Base-by-base conservation (phyloP, 345 rosid genomes). In the Arabis alpina region DNA sequence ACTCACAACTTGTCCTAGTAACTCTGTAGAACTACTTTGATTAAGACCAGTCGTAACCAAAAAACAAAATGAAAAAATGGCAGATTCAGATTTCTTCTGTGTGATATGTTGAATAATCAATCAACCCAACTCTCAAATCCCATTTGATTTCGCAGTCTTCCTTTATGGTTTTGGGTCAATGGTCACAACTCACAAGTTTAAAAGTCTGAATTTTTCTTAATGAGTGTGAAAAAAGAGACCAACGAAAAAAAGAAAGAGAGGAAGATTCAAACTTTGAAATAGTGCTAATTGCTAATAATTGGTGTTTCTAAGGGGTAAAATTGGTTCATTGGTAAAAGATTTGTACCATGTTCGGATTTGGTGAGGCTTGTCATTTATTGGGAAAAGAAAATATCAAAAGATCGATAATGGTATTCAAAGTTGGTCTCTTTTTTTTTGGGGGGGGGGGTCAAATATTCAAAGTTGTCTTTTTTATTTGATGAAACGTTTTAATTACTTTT, bases 11-110 rank as follows among this genome's bases (percentile, higher is more conserved):
- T 24, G 10, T 19, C 23, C 1, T 16, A 67, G 7, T 24, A 16
- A 61, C 25, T 61, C 53, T 27, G 14, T 19, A 8, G 45, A 73
- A 50, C 67, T 66, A 73, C 77, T 73, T 73, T 66, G 77, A 73
- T 58, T 4, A 42, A 50, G 77, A 73, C 72, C 11, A 0, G 30
- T 66, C 51, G 4, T 65, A 51, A 51, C 6, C 25, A n/a, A 52
- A 15, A n/a, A n/a, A n/a, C n/a, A n/a, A n/a, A n/a, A n/a, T n/a
- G n/a, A n/a, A n/a, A 13, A 8, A 15, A 14, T 25, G 55, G 28
- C 61, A 57, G 15, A 43, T 73, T 42, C 64, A 12, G 36, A 2
- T 49, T 48, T 39, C 71, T 72, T 47, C 57, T 39, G 42, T 72
- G 48, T 5, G 41, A 44, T 54, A 34, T 14, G 55, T 63, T 72